Evolutionary conservation across 768 basidiomycete species (phyloP).

Genomic region (Rhodotorula toruloides): DNA sequence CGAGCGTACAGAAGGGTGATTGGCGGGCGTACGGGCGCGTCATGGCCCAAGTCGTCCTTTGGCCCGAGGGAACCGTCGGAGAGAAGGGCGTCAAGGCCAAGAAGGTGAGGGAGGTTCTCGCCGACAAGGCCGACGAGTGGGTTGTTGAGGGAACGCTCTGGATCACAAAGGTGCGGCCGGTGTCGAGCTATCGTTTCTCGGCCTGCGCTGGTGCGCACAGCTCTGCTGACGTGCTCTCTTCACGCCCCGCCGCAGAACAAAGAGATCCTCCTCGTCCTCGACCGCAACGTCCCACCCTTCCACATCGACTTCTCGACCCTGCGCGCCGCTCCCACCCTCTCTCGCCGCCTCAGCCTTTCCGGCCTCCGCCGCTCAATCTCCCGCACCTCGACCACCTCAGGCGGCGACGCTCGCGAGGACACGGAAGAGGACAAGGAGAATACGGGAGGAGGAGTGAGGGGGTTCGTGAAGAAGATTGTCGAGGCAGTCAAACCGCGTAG

Average conservation of each 20-base stretch:
- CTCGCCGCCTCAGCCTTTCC: constrained; percentile 7
- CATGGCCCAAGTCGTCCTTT: constrained; percentile 9
- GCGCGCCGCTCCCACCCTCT: neutral
- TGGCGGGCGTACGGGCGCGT: constrained; percentile 22
- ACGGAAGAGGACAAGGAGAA: neutral
- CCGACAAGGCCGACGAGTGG: constrained; percentile 1
- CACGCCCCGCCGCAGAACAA: too few relatives aligned
- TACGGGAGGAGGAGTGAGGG: neutral
- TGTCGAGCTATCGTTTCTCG: neutral
- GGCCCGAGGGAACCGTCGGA: constrained; percentile 5
- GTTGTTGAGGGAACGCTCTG: constrained; percentile 11
- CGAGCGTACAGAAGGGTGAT: constrained; percentile 15
- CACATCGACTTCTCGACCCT: neutral
- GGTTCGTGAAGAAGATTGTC: constrained; percentile 19
- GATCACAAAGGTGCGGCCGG: constrained; percentile 15
- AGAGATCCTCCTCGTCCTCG: constrained; percentile 10
- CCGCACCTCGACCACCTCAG: neutral
- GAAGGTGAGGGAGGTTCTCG: neutral
- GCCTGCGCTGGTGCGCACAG: neutral
- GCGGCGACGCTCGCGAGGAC: too few relatives aligned
- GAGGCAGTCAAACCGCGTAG: constrained; percentile 8
- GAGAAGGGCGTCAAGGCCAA: neutral
- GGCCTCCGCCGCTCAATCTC: neutral
- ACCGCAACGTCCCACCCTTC: constrained; percentile 1
- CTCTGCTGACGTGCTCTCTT: too few relatives aligned